Conservation (phyloP, 192 early-diverging fungal genomes). For the Coemansia sp. region DNA sequence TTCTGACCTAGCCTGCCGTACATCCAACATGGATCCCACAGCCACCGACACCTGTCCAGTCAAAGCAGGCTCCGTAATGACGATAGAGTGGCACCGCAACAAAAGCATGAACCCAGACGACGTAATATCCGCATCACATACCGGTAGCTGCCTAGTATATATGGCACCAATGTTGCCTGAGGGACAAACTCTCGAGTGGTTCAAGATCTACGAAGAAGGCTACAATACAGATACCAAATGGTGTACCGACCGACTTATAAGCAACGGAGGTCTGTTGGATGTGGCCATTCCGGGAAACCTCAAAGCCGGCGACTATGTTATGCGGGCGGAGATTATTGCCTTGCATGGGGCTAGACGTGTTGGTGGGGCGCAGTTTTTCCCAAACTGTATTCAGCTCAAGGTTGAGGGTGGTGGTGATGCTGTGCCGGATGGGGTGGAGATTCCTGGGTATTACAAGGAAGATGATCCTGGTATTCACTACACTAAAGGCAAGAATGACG, state of each 20-base stretch:
- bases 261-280: background rate
- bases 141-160: conserved; percentile 26
- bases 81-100: conserved; percentile 5
- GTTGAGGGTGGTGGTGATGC: conserved; percentile 13
- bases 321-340: conserved; percentile 28
- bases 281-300: conserved; percentile 27
- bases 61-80: conserved; percentile 5
- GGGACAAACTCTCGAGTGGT: conserved; percentile 26
- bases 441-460: conserved; percentile 23
- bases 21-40: conserved; percentile 1
- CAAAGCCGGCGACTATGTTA: conserved; percentile 15
- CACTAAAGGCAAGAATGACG: background rate
- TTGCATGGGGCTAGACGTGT: conserved; percentile 10
- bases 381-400: conserved; percentile 23
- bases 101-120: background rate
- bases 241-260: conserved; percentile 30
- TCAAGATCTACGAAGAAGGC: conserved; percentile 39
- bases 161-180: conserved; percentile 21
- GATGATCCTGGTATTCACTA: conserved; percentile 21
- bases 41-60: conserved; percentile 3
- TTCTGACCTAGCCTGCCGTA: conserved; percentile 2
- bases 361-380: conserved; percentile 15
- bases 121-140: conserved; percentile 15
- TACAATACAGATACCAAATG: conserved; percentile 25
- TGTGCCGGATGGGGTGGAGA: conserved; percentile 18